These are phyloP conservation scores for Paramecium sonneborni DNA, from an alignment of 73 alveolate species.

Conservation along the genomic window DNA sequence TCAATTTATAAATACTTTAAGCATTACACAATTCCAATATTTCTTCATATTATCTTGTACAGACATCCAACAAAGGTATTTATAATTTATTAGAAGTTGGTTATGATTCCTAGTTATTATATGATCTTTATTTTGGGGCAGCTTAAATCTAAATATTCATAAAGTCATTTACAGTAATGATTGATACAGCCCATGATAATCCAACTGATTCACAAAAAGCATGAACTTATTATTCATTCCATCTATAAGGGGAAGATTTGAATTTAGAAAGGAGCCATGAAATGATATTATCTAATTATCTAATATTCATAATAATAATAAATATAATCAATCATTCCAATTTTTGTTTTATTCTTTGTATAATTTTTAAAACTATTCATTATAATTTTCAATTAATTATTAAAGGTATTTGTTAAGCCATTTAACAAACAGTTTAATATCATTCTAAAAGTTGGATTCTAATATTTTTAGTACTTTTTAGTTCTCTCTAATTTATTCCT, in stretches of 20 bases:
- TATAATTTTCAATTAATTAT: background rate
- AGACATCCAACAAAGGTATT: conserved; percentile 17
- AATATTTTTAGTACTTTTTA: background rate
- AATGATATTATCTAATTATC: conserved; percentile 34
- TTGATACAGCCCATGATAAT: conserved; percentile 9
- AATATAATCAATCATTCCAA: background rate
- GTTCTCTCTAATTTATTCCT: background rate
- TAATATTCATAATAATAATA: conserved; percentile 31
- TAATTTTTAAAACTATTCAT: background rate
- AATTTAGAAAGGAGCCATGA: conserved; percentile 17
- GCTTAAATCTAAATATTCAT: background rate
- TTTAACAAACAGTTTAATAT: background rate
- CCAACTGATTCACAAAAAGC: conserved; percentile 1
- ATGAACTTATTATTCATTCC: background rate
- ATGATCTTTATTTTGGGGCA: conserved; percentile 29
- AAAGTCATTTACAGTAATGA: background rate
- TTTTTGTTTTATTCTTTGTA: background rate
- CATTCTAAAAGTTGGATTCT: conserved; percentile 14
- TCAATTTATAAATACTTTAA: background rate
- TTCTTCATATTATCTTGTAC: conserved; percentile 34
- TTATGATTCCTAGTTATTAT: background rate
- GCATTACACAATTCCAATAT: conserved; percentile 24
- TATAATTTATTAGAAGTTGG: background rate
- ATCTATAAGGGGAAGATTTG: background rate
- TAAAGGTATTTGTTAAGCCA: background rate